These are phyloP conservation scores for Candida peoriensis DNA, from an alignment of 805 yeast genomes.

Conservation along the genomic window DNA sequence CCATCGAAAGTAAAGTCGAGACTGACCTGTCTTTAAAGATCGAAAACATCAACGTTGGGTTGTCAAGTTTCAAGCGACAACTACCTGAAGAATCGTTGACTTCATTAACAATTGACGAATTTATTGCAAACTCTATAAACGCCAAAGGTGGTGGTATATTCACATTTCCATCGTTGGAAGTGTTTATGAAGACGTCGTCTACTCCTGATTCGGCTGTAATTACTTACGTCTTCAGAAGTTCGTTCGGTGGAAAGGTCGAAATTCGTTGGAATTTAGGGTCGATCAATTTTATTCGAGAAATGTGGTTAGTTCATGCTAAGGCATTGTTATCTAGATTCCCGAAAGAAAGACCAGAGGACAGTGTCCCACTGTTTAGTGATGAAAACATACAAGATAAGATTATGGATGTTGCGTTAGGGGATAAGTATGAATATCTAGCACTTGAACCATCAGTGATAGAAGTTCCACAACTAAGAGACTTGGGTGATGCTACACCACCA, in stretches of 20 bases:
- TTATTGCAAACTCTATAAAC: slow-evolving; percentile 46
- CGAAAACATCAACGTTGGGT: slow-evolving; percentile 59
- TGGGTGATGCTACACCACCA: slow-evolving; percentile 98
- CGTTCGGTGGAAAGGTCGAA: slow-evolving; percentile 86
- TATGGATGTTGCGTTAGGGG: slow-evolving; percentile 43
- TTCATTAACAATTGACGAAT: slow-evolving; percentile 45
- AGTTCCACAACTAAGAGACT: slow-evolving; percentile 83
- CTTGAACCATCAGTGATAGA: slow-evolving; percentile 75
- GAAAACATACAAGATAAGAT: slow-evolving; percentile 36
- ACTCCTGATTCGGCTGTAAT: slow-evolving; percentile 44
- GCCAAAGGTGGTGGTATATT: slow-evolving; percentile 80
- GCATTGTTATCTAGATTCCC: slow-evolving; percentile 62
- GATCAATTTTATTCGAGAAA: slow-evolving; percentile 81
- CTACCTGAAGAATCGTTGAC: slow-evolving; percentile 45
- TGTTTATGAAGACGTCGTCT: slow-evolving; percentile 76
- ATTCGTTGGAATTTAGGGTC: slow-evolving; percentile 94
- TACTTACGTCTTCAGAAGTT: slow-evolving; percentile 62
- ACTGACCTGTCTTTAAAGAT: slow-evolving; percentile 58
- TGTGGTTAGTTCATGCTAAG: slow-evolving; percentile 83
- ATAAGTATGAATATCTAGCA: slow-evolving; percentile 53
- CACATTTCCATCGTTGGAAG: slow-evolving; percentile 67
- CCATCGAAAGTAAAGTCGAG: slow-evolving; percentile 32
- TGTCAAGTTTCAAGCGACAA: slow-evolving; percentile 53
- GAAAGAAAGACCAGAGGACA: slow-evolving; percentile 16
- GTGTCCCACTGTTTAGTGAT: slow-evolving; percentile 23